Base-by-base conservation (phyloP, 139 green algal species). In the Chlamydomonas eustigma region DNA sequence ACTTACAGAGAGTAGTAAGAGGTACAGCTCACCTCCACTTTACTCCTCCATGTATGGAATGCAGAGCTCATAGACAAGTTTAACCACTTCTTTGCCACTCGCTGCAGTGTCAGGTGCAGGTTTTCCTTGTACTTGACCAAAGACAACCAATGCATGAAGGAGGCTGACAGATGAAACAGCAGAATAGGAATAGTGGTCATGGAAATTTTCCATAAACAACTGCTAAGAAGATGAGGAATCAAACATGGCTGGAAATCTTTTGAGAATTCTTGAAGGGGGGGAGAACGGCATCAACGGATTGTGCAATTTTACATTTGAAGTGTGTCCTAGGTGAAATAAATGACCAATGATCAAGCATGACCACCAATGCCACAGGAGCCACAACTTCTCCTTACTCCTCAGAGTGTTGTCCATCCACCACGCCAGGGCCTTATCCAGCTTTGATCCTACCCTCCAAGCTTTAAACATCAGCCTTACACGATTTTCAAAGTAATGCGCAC, bases 381-480 rank as follows among this genome's bases (percentile, higher is more conserved):
- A n/a, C n/a, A 58, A 58, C 12, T 58, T 18, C 12, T 58, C 32
- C 76, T 64, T 32, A 81, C 76, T 37, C 2, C 18, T 50, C 25
- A 79, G 81, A 2, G 51, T 39, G 73, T 86, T 80, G 68, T 44
- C 37, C 1, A 51, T 76, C 81, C 81, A 86, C 22, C 78, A 73
- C 4, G 24, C 51, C 1, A 75, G 5, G 24, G 81, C 81, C 25
- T 39, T 22, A 22, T 52, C 34, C 30, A 80, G 22, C 51, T 77
- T 76, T 18, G 75, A 2, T 28, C 65, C 65, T 8, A 75, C 58
- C 32, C 63, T 39, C 77, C 77, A 82, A 0, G 58, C 71, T 2
- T 28, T n/a, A 3, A 82, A 31, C 8, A 69, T 38, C 0, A 24
- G 24, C 1, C 63, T 71, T 0, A 25, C 28, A 36, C 50, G 67